Percentiles rank a stretch among this genome's conserved stretches.
Conservation (phyloP, 2,329 filamentous ascomycete genomes). For the Claviceps citrina region DNA sequence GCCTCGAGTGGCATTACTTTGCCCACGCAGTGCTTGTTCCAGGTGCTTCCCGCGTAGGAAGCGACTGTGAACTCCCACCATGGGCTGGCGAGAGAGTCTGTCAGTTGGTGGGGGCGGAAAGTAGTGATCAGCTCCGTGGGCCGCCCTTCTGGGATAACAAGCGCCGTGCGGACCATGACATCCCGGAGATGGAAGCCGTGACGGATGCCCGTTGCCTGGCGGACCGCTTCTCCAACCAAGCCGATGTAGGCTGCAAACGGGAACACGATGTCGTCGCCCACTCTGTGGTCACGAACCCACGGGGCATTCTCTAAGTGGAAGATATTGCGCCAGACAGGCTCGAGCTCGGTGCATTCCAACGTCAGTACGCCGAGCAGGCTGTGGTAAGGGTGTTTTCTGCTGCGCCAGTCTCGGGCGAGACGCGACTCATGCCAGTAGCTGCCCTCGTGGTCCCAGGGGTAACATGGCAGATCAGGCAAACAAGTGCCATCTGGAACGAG, state of each 20-base stretch:
- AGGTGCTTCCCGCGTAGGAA: constrained; percentile 10
- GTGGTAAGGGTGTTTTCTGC: constrained; percentile 1
- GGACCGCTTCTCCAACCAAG: constrained; percentile 15
- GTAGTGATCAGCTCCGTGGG: constrained; percentile 19
- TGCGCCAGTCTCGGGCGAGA: constrained; percentile 4
- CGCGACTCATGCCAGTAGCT: constrained; percentile 8
- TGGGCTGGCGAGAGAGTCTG: constrained; percentile 10
- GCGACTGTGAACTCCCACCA: constrained; percentile 19
- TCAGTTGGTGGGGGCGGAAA: constrained; percentile 13
- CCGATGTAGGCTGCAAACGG: constrained; percentile 22
- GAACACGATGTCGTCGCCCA: constrained; percentile 27
- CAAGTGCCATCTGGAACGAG: constrained; percentile 1
- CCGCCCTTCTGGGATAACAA: constrained; percentile 16
- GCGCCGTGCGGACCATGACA: constrained; percentile 15
- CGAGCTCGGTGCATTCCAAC: constrained; percentile 6
- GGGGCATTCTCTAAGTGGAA: constrained; percentile 13
- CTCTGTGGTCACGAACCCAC: constrained; percentile 29
- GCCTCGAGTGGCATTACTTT: background rate
- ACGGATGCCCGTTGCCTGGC: constrained; percentile 8
- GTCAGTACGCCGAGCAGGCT: constrained; percentile 9
- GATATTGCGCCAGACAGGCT: constrained; percentile 12
- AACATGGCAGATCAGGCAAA: constrained; percentile 7
- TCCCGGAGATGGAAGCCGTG: constrained; percentile 15
- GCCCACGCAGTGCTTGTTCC: constrained; percentile 9
- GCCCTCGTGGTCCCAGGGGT: constrained; percentile 8